Conservation (phyloP, 306 rosid species). For the Hippophae gyantsensis region DNA sequence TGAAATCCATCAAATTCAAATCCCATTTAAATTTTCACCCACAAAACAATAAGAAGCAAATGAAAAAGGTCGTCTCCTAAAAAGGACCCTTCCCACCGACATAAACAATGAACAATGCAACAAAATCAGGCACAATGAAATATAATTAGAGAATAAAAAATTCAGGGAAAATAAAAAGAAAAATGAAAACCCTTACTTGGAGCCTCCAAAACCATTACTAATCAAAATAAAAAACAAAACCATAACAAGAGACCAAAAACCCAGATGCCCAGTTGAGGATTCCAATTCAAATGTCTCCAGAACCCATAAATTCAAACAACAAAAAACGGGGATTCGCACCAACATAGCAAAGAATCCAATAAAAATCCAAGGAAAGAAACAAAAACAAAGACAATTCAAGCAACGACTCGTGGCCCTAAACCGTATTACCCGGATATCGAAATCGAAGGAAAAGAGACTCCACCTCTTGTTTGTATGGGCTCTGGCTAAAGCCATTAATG, state of each 20-base stretch:
- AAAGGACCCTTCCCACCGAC: constrained; percentile 11
- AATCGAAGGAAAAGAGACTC: constrained; percentile 28
- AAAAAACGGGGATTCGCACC: constrained; percentile 19
- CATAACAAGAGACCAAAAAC: constrained; percentile 28
- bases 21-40: constrained; percentile 13
- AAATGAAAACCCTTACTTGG: constrained; percentile 26
- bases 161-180: background rate
- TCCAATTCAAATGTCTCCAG: constrained; percentile 32
- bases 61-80: constrained; percentile 10
- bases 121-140: constrained; percentile 15
- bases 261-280: constrained; percentile 39
- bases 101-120: constrained; percentile 22
- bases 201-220: constrained; percentile 29
- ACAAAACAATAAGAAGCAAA: constrained; percentile 14
- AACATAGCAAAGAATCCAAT: constrained; percentile 2
- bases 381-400: constrained; percentile 21
- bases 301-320: constrained; percentile 20
- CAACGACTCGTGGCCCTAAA: constrained; percentile 30
- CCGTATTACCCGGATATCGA: constrained; percentile 30
- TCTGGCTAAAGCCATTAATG: constrained; percentile 20
- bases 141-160: background rate
- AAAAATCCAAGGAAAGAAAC: constrained; percentile 3
- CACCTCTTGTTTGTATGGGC: constrained; percentile 28
- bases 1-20: background rate
- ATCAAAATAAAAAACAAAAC: constrained; percentile 32